These are phyloP conservation scores for Polygonum aviculare DNA, from an alignment of 148 eudicot genomes.

Conservation along the genomic window DNA sequence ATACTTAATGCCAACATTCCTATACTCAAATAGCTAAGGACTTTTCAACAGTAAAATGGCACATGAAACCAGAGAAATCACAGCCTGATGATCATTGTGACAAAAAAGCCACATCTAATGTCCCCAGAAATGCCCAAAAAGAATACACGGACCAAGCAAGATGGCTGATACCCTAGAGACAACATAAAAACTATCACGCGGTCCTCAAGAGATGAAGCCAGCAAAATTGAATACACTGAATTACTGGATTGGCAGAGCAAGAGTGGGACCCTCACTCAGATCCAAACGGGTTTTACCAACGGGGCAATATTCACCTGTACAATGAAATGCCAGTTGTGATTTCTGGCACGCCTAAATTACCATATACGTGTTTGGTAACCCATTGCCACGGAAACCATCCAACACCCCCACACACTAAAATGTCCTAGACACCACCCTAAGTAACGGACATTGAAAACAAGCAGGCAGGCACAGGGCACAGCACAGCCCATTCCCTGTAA, in stretches of 20 bases:
- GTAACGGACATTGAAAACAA: background rate
- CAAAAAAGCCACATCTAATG: conserved; percentile 1
- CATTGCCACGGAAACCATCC: conserved; percentile 1
- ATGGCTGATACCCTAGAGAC: background rate
- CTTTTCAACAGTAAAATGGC: background rate
- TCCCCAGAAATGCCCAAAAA: background rate
- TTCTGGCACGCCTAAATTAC: background rate
- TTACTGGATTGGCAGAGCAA: background rate
- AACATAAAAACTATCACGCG: background rate
- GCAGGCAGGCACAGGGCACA: background rate
- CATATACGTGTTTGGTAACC: background rate
- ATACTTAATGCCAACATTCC: background rate
- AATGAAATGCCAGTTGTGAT: conserved; percentile 3
- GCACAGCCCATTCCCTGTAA: conserved; percentile 5
- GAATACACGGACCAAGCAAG: background rate
- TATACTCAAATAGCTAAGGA: background rate
- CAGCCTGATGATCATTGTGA: background rate
- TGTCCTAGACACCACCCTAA: background rate
- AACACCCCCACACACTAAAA: conserved; percentile 5
- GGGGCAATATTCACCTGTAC: background rate
- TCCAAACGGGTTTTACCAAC: background rate
- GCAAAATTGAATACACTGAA: conserved; percentile 4
- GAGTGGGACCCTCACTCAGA: conserved; percentile 7
- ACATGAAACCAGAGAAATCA: conserved; percentile 1
- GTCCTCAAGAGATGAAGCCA: background rate